Evolutionary conservation across 768 basidiomycete genomes (phyloP).

Genomic region (Lactifluus volemus): DNA sequence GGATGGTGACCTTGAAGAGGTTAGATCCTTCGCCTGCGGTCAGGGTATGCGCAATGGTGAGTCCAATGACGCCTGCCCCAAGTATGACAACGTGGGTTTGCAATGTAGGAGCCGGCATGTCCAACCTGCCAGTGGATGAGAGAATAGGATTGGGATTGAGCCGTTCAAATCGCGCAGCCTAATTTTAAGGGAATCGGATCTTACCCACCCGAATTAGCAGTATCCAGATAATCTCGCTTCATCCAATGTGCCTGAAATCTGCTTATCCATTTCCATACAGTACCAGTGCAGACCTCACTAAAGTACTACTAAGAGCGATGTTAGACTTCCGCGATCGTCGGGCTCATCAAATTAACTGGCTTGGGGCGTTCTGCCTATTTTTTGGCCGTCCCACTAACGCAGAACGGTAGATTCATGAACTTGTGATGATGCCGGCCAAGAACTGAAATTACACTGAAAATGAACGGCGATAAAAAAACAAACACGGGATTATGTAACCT

Average conservation of each 20-base stretch:
- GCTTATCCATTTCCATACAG: not conserved
- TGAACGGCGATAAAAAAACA: no score
- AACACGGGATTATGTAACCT: no score
- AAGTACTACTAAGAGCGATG: not conserved
- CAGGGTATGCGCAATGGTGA: conserved; percentile 33
- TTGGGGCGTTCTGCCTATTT: not conserved
- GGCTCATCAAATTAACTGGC: not conserved
- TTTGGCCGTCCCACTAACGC: not conserved
- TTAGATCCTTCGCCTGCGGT: conserved; percentile 17
- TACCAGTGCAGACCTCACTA: not conserved
- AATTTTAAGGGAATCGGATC: not conserved
- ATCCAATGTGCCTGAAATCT: no score
- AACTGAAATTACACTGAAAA: no score
- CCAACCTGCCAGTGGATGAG: not conserved
- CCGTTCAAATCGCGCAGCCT: not conserved
- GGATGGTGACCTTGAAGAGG: conserved; percentile 26
- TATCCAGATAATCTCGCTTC: no score
- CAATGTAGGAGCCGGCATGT: not conserved
- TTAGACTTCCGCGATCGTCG: not conserved
- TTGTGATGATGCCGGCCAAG: not conserved
- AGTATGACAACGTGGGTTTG: conserved; percentile 28
- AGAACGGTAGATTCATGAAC: not conserved
- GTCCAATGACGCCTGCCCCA: conserved; percentile 39
- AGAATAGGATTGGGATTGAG: not conserved
- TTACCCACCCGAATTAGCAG: not conserved